Base-by-base conservation (phyloP, 768 basidiomycete species). In the Kwoniella pini region DNA sequence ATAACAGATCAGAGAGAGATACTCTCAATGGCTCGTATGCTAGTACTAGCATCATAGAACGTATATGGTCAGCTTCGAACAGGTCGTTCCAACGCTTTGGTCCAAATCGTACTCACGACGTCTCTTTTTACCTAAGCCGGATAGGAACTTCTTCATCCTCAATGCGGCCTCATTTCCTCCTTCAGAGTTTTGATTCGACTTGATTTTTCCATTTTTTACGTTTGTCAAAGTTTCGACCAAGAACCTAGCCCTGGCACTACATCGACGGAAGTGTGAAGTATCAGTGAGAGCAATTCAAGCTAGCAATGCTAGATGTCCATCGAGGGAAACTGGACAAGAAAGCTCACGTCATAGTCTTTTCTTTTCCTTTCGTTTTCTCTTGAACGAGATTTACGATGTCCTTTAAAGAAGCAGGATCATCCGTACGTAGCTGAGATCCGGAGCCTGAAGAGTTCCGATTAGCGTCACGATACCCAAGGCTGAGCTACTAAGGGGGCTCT, bases 201-300 rank as follows among this genome's bases (percentile, higher is more conserved):
- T 84, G 53, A 84, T 69, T 76, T 89, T 93, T 80, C 94, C 95
- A 74, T 92, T 95, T 77, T 95, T 95, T 56, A 98, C 83, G 76
- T 94, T 91, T 4, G 84, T 85, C 28, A 99, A 82, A 0, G 91
- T 94, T 79, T 98, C 96, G 59, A 96, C 81, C 94, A 98, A 96
- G 80, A 97, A 98, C 17, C 86, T 85, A 11, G 91, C 88, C 42
- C 96, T 88, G 4, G 93, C 92, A 76, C 91, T 96, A 65, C 12
- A 19, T 24, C 10, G 48, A 26, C 19, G n/a, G 51, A 36, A n/a
- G n/a, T n/a, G n/a, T 22, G n/a, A 11, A 36, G 28, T 39, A 57
- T 54, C 26, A 21, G 42, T 21, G 31, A n/a, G 24, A n/a, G 56
- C 71, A 6, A 15, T 36, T 36, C 7, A 36, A 36, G 15, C 33